Base-by-base conservation (phyloP, 2,329 filamentous ascomycete species). In the Cucurbitaria berberidis region DNA sequence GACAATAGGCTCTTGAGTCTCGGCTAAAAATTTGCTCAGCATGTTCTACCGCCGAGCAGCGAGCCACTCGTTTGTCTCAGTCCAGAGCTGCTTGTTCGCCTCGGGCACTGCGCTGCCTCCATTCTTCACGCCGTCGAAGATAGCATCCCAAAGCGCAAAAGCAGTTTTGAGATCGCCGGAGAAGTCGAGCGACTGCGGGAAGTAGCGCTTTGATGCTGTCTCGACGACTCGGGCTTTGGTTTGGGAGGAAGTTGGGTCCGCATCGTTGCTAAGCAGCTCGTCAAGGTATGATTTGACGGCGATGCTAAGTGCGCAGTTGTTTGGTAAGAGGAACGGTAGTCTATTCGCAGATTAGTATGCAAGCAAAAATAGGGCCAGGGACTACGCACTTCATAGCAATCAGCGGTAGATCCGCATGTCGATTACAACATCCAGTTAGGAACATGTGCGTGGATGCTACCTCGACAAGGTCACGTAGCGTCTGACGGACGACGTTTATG, bases 401-500 rank as follows among this genome's bases (percentile, higher is more conserved):
- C 41, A 88, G 83, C 48, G 86, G 78, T 73, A 79, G 76, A 49
- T 81, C 73, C 8, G 66, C 76, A 52, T 88, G 84, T 34, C 93
- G 85, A 52, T 89, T 83, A 18, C 88, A 89, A 67, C 96, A 90
- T 6, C 87, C 91, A 64, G 88, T 87, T 67, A 97, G 81, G 63
- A 97, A 87, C 79, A 96, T 85, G 26, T 89, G 88, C 5, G 87
- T 87, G 18, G 93, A 81, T 58, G 93, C 85, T 36, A 91, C 89
- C 76, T 99, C 95, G 13, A 95, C 79, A 30, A 98, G 78, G 72
- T 96, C 92, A 42, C 95, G 86, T 59, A 96, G 82, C 29, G 87
- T 86, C 59, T 89, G 86, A 34, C 93, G 89, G 21, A 97, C 87
- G 35, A 90, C 86, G 2, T 88, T 88, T 35, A 91, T 87, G 52